Percentiles rank a stretch among this genome's conserved stretches.
Conservation (phyloP, 768 basidiomycete species). For the Melanogaster broomeanus region DNA sequence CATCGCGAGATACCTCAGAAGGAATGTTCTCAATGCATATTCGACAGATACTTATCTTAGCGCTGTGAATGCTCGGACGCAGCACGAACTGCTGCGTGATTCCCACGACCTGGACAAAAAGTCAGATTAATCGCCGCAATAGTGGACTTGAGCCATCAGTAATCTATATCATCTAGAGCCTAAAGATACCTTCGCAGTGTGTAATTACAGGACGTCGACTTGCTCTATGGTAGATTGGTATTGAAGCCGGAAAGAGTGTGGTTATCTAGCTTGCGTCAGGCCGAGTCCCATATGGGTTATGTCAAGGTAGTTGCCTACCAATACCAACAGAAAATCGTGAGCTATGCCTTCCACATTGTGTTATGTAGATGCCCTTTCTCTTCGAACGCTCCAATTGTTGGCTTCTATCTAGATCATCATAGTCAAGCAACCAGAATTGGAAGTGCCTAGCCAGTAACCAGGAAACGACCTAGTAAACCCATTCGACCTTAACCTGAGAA, state of each 20-base stretch:
- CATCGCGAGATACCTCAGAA: background rate
- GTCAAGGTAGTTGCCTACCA: too few species aligned
- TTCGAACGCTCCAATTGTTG: background rate
- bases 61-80: slow-evolving; percentile 45
- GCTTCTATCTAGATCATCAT: background rate
- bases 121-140: slow-evolving; percentile 1
- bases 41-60: slow-evolving; percentile 64
- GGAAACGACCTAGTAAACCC: background rate
- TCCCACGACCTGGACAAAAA: background rate
- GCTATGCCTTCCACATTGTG: too few species aligned
- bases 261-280: too few species aligned
- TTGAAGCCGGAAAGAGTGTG: background rate
- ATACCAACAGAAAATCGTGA: too few species aligned
- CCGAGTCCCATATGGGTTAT: too few species aligned
- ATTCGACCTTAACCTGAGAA: background rate
- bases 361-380: too few species aligned
- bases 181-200: slow-evolving; percentile 7
- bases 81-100: background rate
- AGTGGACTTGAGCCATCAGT: background rate
- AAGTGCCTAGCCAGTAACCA: background rate
- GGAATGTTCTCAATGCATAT: background rate
- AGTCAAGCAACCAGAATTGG: too few species aligned
- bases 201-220: slow-evolving; percentile 5
- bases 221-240: background rate
- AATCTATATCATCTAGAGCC: slow-evolving; percentile 13